These are phyloP conservation scores for Sporothrix protearum DNA, from an alignment of 2,329 filamentous ascomycete species.

Conservation along the genomic window DNA sequence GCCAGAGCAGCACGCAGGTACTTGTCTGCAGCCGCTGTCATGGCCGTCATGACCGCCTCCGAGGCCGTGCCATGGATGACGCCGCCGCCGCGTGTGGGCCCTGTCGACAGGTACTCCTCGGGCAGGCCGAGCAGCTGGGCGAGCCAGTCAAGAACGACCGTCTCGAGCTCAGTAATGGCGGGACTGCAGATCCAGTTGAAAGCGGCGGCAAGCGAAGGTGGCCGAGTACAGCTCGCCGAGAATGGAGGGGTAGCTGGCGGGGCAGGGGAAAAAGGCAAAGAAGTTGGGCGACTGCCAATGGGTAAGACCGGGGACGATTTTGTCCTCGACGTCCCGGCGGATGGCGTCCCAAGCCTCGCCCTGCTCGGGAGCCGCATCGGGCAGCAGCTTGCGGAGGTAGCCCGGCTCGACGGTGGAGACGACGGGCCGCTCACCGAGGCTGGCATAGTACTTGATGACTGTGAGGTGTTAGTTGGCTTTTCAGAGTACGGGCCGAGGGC, in stretches of 20 bases:
- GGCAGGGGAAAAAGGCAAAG: conserved; percentile 91
- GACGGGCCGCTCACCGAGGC: conserved; percentile 65
- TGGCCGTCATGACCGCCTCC: conserved; percentile 79
- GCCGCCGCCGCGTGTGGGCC: conserved; percentile 70
- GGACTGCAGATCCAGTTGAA: conserved; percentile 98
- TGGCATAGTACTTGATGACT: conserved; percentile 85
- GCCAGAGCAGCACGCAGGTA: conserved; percentile 52
- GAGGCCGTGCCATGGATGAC: conserved; percentile 93
- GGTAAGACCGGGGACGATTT: conserved; percentile 88
- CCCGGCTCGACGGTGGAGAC: conserved; percentile 77
- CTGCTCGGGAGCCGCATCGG: conserved; percentile 58
- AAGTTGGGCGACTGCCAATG: conserved; percentile 94
- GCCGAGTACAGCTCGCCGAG: conserved; percentile 90
- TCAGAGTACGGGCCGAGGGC: no score
- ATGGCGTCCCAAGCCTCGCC: conserved; percentile 76
- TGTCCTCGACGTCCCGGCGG: conserved; percentile 74
- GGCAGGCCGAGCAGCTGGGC: conserved; percentile 72
- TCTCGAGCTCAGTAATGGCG: conserved; percentile 89
- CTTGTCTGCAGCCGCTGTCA: conserved; percentile 82
- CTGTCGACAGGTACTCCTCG: conserved; percentile 67
- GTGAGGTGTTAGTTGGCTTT: conserved; percentile 8
- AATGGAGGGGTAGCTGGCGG: conserved; percentile 76
- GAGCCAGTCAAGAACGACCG: conserved; percentile 88
- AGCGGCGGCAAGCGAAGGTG: conserved; percentile 77
- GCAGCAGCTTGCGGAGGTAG: conserved; percentile 78